Base-by-base conservation (phyloP, 805 yeast genomes). In the Candida sonorensis region DNA sequence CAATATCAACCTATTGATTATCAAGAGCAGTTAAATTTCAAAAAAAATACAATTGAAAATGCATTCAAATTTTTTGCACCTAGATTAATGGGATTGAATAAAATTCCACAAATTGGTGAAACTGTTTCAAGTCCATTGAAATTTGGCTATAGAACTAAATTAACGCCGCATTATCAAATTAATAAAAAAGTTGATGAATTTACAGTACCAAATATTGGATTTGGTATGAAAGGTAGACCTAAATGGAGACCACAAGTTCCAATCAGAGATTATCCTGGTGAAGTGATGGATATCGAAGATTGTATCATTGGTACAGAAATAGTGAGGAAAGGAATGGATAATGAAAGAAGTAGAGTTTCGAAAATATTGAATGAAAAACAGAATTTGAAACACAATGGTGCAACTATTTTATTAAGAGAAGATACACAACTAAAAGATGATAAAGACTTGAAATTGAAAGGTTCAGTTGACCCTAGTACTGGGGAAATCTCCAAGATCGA, bases 101-200 rank as follows among this genome's bases (percentile, higher is more conserved):
- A 61, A 27, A 53, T 84, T 13, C 96, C 96, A 0, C 62, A 46
- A 7, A 63, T 90, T 22, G 70, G 69, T 2, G 58, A 64, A 2
- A 58, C 65, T 5, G 45, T 56, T 19, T 45, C 52, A n/a, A 83
- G 95, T 9, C 98, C 98, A 4, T 60, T 75, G 35, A 69, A 78
- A 44, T 82, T 69, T 53, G 66, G 68, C 23, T 92, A 92, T 59
- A 69, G 98, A 53, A 92, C 98, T 0, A 92, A 92, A 53, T 68
- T 92, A 26, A 92, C 98, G 0, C 98, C 98, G 5, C 98, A 92
- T 61, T 92, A 88, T 58, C 87, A 82, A 48, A 61, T 84, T 23
- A 92, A 94, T 16, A 70, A 76, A 48, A 40, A 37, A 23, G 45
- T 38, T 6, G 46, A 43, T 11, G 27, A 33, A 18, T 28, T 27